Conservation (phyloP, 169 alveolate species). For the Plasmodium chabaudi region DNA sequence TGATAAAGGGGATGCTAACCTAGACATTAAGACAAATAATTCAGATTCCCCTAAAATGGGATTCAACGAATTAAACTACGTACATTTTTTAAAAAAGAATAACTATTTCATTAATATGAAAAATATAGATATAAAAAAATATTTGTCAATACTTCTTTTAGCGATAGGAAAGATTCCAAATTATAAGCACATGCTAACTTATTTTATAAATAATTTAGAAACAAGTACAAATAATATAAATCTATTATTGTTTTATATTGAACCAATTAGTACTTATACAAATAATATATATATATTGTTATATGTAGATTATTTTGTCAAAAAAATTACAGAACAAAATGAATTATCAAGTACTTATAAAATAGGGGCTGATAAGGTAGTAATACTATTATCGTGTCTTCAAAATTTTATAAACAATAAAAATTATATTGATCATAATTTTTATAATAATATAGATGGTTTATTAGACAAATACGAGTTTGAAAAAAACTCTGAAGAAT, state of each 20-base stretch:
- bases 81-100: conserved; percentile 5
- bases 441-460: not conserved
- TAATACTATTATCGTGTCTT: conserved; percentile 19
- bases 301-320: conserved; percentile 32
- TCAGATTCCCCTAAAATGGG: no score
- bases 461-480: not conserved
- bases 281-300: conserved; percentile 47
- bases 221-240: conserved; percentile 4
- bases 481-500: conserved; percentile 18
- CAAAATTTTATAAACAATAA: conserved; percentile 4
- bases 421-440: not conserved
- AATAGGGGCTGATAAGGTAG: conserved; percentile 11
- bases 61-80: no score
- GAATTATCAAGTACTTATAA: not conserved
- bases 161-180: not conserved
- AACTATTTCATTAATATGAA: conserved; percentile 9
- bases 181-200: conserved; percentile 6
- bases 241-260: conserved; percentile 9
- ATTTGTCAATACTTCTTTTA: conserved; percentile 8
- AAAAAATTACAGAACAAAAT: not conserved
- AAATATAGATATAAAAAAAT: not conserved
- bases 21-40: no score
- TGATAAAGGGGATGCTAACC: no score
- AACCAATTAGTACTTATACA: conserved; percentile 12
- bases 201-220: conserved; percentile 27